phyloP scores from a whole-genome alignment of 768 basidiomycete genomes.

The Boletellus emodensis region DNA sequence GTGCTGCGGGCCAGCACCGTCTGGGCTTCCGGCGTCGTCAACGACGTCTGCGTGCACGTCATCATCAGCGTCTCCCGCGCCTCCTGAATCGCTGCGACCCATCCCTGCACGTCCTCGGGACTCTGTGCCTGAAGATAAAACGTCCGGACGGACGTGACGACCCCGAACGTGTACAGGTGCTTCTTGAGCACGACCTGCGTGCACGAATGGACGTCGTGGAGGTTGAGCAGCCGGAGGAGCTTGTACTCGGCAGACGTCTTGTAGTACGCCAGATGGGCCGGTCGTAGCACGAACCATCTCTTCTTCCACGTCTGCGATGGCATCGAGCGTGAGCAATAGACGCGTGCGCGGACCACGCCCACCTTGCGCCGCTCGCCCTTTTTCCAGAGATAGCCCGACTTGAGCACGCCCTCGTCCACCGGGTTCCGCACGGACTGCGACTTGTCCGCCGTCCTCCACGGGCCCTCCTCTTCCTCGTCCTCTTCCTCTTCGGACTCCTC shows the following conservation, averaged over 20 bases:
- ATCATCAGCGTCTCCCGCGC: constrained; percentile 62
- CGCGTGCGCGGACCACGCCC: constrained; percentile 18
- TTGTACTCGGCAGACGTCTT: constrained; percentile 94
- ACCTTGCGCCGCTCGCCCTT: constrained; percentile 98
- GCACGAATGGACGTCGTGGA: constrained; percentile 86
- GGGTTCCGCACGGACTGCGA: constrained; percentile 44
- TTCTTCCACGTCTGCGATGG: constrained; percentile 89
- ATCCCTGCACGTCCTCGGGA: constrained; percentile 67
- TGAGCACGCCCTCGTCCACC: constrained; percentile 69
- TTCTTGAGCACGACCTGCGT: constrained; percentile 85
- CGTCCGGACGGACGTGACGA: constrained; percentile 86
- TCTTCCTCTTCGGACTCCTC: constrained; percentile 73
- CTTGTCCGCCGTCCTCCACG: constrained; percentile 55
- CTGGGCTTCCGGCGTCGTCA: constrained; percentile 39
- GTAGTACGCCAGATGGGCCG: constrained; percentile 93
- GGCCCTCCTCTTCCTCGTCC: constrained; percentile 62
- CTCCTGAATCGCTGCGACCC: constrained; percentile 81
- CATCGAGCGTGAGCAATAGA: constrained; percentile 4
- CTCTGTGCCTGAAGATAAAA: constrained; percentile 85
- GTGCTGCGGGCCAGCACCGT: constrained; percentile 26
- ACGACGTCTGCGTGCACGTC: constrained; percentile 56
- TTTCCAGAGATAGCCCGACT: constrained; percentile 94
- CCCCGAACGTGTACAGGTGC: constrained; percentile 83
- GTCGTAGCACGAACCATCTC: constrained; percentile 94
- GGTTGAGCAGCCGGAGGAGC: constrained; percentile 81